These are phyloP conservation scores for Cydonia oblonga DNA, from an alignment of 331 rosid species.

Conservation along the genomic window DNA sequence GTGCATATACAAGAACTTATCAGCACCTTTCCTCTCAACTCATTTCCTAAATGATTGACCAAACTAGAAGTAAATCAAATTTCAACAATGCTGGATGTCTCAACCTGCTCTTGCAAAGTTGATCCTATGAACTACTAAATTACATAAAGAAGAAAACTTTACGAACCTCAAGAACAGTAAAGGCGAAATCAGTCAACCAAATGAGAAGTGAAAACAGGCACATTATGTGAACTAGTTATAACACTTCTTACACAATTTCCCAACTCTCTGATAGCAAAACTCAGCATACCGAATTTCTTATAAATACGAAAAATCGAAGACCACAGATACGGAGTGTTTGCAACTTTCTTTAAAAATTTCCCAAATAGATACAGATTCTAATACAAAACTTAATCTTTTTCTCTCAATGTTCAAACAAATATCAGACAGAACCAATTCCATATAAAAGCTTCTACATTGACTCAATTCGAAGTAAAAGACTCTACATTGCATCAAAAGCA, in stretches of 20 bases:
- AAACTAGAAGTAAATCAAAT: not conserved
- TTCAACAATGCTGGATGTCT: not conserved
- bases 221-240: not conserved
- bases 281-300: not conserved
- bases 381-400: not conserved
- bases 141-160: not conserved
- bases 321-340: not conserved
- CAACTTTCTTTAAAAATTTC: not conserved
- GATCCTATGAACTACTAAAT: not conserved
- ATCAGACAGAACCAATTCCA: not conserved
- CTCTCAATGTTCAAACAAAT: not conserved
- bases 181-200: not conserved
- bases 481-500: too few relatives aligned
- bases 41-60: not conserved
- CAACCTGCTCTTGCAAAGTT: not conserved
- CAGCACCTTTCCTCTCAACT: not conserved
- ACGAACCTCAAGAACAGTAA: not conserved
- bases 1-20: not conserved
- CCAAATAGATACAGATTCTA: not conserved
- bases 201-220: not conserved
- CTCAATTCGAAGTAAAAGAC: too few relatives aligned
- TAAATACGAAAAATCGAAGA: not conserved
- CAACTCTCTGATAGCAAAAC: not conserved
- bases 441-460: not conserved
- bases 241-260: not conserved